Evolutionary conservation across 2,329 filamentous ascomycete species (phyloP), one percentile per base, ranked within the genome.

Genomic region (Tolypocladium capitatum): DNA sequence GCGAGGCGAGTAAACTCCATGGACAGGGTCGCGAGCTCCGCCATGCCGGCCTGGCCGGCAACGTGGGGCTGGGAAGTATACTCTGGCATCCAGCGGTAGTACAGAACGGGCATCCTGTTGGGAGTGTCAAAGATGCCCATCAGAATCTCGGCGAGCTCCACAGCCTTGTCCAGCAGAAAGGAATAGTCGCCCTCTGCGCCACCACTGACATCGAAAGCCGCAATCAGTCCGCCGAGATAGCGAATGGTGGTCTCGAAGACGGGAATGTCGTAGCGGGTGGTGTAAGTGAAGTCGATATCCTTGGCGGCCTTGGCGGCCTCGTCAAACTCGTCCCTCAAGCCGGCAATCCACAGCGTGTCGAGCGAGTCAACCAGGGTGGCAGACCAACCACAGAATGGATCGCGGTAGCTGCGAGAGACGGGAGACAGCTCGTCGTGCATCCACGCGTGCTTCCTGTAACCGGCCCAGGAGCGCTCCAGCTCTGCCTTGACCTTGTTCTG

Each of bases 211-310:
- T 97, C 91, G 61, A 91, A 96, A 7, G 90, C 90, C 35, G 81
- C 81, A 38, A 96, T 60, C 40, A 97, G 69, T 1, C 91, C 91
- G 31, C 91, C 91, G 5, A 97, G 73, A 58, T 96, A 95, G 46
- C 91, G 80, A 59, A 97, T 96, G 11, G 83, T 86, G 1, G 89
- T 94, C 66, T 96, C 90, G 56, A 96, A 96, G 8, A 94, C 74
- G n/a, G 88, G 89, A 42, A 96, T 92, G 43, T 85, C 78, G 34
- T 66, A 61, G 44, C 81, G 72, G 14, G 65, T 60, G 3, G 79
- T 83, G 11, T 77, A 84, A 3, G 86, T 92, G 57, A 96, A 96
- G 64, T 96, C 88, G 49, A 96, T 91, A 6, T 76, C 65, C 48
- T 73, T 73, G 21, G 90, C 79, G 4, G 75, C 80, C 46, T 77